Percentiles rank a stretch among this genome's conserved stretches.
These are phyloP conservation scores for Hirsutella minnesotensis DNA, from an alignment of 2,329 filamentous ascomycete genomes.

Conservation along the genomic window DNA sequence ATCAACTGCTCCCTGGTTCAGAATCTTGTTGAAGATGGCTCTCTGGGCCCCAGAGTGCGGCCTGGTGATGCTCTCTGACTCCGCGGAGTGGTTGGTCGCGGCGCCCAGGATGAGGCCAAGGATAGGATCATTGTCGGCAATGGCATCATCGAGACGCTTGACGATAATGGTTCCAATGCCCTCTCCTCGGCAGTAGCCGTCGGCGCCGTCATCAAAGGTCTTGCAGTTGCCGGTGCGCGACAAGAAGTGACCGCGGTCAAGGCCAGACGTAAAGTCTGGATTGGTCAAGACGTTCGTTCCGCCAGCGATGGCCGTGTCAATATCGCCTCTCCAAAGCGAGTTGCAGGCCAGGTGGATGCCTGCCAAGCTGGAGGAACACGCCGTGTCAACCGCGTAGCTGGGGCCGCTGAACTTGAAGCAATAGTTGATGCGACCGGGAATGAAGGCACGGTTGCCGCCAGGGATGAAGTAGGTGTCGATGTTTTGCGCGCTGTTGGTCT, in stretches of 20 bases:
- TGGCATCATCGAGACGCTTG: slow-evolving; percentile 69
- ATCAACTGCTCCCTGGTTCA: slow-evolving; percentile 47
- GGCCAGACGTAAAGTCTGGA: slow-evolving; percentile 65
- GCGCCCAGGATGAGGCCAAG: slow-evolving; percentile 66
- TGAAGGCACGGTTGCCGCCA: slow-evolving; percentile 26
- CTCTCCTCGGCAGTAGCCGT: slow-evolving; percentile 75
- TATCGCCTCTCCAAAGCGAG: slow-evolving; percentile 58
- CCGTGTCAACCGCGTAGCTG: slow-evolving; percentile 61
- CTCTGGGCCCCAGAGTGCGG: slow-evolving; percentile 71
- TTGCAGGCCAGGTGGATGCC: slow-evolving; percentile 61
- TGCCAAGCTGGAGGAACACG: slow-evolving; percentile 63
- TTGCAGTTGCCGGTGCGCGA: slow-evolving; percentile 46
- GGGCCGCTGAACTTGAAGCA: slow-evolving; percentile 68
- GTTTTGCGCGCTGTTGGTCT: slow-evolving; percentile 61
- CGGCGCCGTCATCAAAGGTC: slow-evolving; percentile 68
- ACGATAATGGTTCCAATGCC: slow-evolving; percentile 63
- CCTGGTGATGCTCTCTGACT: slow-evolving; percentile 73
- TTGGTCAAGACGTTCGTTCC: slow-evolving; percentile 55
- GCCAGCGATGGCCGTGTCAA: slow-evolving; percentile 70
- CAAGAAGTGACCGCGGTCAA: slow-evolving; percentile 67
- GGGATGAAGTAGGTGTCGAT: slow-evolving; percentile 47
- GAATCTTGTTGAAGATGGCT: slow-evolving; percentile 49
- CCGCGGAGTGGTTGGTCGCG: slow-evolving; percentile 44
- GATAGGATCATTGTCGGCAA: slow-evolving; percentile 64
- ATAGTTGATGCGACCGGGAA: slow-evolving; percentile 40